phyloP scores from a whole-genome alignment of 129 eudicot genomes.

The Saussurea involucrata region DNA sequence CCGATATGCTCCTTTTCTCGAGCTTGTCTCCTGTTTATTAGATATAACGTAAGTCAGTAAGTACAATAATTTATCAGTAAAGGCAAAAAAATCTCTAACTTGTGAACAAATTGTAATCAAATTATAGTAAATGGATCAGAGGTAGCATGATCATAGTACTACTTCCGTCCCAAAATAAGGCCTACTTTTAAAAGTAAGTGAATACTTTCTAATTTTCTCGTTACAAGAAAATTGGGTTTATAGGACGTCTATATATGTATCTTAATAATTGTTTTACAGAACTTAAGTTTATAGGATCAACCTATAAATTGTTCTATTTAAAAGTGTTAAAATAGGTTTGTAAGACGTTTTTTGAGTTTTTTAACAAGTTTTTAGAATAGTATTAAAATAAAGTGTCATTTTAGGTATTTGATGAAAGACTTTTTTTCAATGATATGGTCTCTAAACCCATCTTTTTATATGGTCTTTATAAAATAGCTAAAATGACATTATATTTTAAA shows the following conservation, averaged over 20 bases:
- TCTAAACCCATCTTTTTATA: too few species aligned
- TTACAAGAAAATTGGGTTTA: not conserved
- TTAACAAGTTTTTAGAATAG: not conserved
- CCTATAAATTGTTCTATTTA: not conserved
- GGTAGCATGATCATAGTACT: not conserved
- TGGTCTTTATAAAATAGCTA: too few species aligned
- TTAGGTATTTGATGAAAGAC: not conserved
- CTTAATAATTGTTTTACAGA: not conserved
- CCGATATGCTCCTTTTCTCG: conserved; percentile 71
- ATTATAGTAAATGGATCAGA: not conserved
- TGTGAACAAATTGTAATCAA: not conserved
- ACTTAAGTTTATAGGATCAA: too few species aligned
- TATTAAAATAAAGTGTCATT: too few species aligned
- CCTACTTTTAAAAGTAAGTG: not conserved
- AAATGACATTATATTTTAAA: not conserved
- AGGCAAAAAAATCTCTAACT: not conserved
- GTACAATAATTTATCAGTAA: not conserved
- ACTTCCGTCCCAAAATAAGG: too few species aligned
- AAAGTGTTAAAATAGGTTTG: not conserved
- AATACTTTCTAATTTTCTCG: not conserved
- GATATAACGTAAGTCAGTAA: not conserved
- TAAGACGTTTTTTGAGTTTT: not conserved
- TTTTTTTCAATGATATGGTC: not conserved
- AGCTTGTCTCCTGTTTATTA: conserved; percentile 47
- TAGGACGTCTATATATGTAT: not conserved